Evolutionary conservation across 192 early-diverging fungal species (phyloP).

Genomic region (Linnemannia exigua): DNA sequence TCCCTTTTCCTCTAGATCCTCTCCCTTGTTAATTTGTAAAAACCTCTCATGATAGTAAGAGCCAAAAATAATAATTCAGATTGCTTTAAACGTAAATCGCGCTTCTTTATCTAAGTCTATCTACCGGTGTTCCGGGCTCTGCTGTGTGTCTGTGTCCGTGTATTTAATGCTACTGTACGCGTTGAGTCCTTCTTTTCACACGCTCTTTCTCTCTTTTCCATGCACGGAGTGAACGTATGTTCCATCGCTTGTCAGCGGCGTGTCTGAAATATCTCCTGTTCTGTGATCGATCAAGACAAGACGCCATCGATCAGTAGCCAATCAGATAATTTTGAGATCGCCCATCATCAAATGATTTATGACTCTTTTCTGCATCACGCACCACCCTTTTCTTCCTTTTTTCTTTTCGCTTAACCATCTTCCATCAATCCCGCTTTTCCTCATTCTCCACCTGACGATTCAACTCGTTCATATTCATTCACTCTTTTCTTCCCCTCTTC

Average conservation of each 20-base stretch:
- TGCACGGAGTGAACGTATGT: not conserved
- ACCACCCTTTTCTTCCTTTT: not conserved
- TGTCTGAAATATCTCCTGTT: too few relatives aligned
- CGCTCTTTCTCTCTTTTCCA: not conserved
- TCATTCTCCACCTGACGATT: not conserved
- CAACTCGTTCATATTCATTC: not conserved
- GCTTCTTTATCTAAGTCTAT: not conserved
- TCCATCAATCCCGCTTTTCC: not conserved
- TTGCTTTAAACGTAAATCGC: too few relatives aligned
- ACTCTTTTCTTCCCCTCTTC: not conserved
- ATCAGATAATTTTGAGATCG: not conserved
- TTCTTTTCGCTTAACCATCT: not conserved
- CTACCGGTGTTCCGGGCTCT: not conserved
- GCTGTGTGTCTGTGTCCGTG: not conserved
- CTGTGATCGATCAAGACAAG: not conserved
- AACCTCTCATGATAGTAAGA: too few relatives aligned
- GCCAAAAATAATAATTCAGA: too few relatives aligned
- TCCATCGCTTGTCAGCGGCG: not conserved
- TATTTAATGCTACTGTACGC: too few relatives aligned
- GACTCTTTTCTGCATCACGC: slow-evolving; percentile 9
- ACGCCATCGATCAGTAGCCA: not conserved
- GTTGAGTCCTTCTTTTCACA: not conserved
- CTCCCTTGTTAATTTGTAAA: not conserved
- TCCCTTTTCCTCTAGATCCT: slow-evolving; percentile 18
- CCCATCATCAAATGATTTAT: not conserved